These are phyloP conservation scores for Spergularia bocconei DNA, from an alignment of 148 eudicot genomes.

Conservation along the genomic window DNA sequence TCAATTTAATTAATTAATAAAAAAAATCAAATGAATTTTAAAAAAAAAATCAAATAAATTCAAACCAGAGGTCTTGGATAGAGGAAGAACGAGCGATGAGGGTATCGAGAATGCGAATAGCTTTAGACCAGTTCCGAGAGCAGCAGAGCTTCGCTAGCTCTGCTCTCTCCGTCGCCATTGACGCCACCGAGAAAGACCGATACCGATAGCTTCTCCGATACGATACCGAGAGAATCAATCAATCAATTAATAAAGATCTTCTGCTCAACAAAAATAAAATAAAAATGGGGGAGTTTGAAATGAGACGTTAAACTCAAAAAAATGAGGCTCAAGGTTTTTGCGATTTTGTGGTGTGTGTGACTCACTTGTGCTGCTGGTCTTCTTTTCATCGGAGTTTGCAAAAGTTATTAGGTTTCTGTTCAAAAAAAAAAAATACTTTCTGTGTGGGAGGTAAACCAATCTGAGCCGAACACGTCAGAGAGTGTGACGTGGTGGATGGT, in stretches of 20 bases:
- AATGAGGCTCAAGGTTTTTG: not conserved
- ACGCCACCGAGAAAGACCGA: not conserved
- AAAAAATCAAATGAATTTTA: not conserved
- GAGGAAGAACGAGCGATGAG: slow-evolving; percentile 56
- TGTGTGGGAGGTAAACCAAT: not conserved
- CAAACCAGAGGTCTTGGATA: slow-evolving; percentile 84
- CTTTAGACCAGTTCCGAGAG: slow-evolving; percentile 92
- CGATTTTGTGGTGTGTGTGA: not conserved
- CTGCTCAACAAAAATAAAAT: not conserved
- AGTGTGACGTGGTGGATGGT: slow-evolving; percentile 4
- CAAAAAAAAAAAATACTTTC: too few relatives aligned
- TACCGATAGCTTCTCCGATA: too few relatives aligned
- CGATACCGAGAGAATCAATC: too few relatives aligned
- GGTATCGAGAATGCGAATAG: slow-evolving; percentile 91
- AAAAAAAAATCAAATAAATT: not conserved
- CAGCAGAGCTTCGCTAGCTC: slow-evolving; percentile 81
- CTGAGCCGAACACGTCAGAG: slow-evolving; percentile 21
- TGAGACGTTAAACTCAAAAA: slow-evolving; percentile 2
- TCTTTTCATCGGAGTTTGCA: not conserved
- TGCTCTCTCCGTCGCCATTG: slow-evolving; percentile 71
- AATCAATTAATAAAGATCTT: not conserved
- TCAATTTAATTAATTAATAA: not conserved
- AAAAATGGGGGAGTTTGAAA: not conserved
- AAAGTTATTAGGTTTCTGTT: slow-evolving; percentile 17
- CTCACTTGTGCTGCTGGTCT: not conserved